A percentile compares a stretch with the other conserved stretches of the same genome.
Conservation (phyloP, 2,329 filamentous ascomycete genomes). For the Aspergillus brunneoviolaceus region DNA sequence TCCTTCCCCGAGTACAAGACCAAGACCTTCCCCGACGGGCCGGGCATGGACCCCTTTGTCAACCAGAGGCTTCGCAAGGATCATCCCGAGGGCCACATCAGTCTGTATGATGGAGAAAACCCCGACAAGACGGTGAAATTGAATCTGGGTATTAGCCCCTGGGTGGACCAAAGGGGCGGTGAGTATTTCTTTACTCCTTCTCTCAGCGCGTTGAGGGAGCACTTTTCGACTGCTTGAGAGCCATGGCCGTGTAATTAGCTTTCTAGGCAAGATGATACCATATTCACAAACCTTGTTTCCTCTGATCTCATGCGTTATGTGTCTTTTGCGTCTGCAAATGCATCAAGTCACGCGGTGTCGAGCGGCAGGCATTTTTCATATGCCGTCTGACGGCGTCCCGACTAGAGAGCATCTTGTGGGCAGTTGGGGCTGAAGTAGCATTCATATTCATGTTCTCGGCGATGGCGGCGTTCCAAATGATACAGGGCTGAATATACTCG, state of each 20-base stretch:
- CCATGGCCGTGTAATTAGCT: not conserved
- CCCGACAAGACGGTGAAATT: conserved; percentile 17
- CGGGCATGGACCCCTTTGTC: conserved; percentile 24
- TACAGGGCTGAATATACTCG: too few species aligned
- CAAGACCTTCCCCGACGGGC: conserved; percentile 5
- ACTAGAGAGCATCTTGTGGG: too few species aligned
- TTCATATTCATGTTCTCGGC: too few species aligned
- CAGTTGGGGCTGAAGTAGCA: too few species aligned
- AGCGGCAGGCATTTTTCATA: too few species aligned
- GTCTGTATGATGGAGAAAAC: conserved; percentile 18
- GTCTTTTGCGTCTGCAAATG: not conserved
- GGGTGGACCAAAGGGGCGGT: conserved; percentile 46
- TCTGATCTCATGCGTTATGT: too few species aligned
- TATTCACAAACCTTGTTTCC: too few species aligned
- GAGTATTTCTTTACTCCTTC: conserved; percentile 52
- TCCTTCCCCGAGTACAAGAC: conserved; percentile 19
- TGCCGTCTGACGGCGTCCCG: too few species aligned
- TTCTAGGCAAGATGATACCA: too few species aligned
- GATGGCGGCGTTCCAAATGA: too few species aligned
- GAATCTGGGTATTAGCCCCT: conserved; percentile 27
- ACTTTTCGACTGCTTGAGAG: not conserved
- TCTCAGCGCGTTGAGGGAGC: conserved; percentile 19
- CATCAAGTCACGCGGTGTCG: too few species aligned
- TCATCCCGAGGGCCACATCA: conserved; percentile 16
- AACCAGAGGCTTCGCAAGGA: conserved; percentile 16